Percentiles rank a stretch among this genome's conserved stretches.
Conservation (phyloP, 139 green algal species). For the Microglena sp. region DNA sequence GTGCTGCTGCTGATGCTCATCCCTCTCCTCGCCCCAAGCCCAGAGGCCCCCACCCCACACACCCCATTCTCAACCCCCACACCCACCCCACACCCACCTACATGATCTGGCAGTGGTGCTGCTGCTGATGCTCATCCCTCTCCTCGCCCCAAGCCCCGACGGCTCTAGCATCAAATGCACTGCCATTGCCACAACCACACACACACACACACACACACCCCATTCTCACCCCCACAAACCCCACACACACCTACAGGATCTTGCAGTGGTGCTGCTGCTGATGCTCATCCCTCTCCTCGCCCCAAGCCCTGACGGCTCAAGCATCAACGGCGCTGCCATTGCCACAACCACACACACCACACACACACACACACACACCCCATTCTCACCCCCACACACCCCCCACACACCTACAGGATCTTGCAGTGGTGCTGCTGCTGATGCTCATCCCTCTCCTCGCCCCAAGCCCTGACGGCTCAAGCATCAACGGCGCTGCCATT, state of each 20-base stretch:
- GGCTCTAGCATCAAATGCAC: not conserved
- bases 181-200: not conserved
- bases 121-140: conserved; percentile 96
- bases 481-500: conserved; percentile 58
- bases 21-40: too few relatives aligned
- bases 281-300: conserved; percentile 98
- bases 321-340: conserved; percentile 58
- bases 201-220: not conserved
- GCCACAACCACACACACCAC: too few relatives aligned
- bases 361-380: too few relatives aligned
- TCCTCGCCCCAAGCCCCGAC: conserved; percentile 73
- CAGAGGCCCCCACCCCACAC: too few relatives aligned
- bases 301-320: conserved; percentile 38
- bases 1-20: too few relatives aligned
- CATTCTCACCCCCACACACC: too few relatives aligned
- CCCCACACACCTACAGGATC: too few relatives aligned
- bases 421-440: conserved; percentile 96
- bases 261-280: conserved; percentile 64
- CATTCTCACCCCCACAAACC: too few relatives aligned
- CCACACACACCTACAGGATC: not conserved
- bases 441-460: conserved; percentile 98
- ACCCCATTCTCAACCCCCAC: not conserved
- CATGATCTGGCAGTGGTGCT: conserved; percentile 96
- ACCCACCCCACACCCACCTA: not conserved
- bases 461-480: conserved; percentile 38